Base-by-base conservation (phyloP, 352 stramenopile species). In the Lagenidium giganteum region DNA sequence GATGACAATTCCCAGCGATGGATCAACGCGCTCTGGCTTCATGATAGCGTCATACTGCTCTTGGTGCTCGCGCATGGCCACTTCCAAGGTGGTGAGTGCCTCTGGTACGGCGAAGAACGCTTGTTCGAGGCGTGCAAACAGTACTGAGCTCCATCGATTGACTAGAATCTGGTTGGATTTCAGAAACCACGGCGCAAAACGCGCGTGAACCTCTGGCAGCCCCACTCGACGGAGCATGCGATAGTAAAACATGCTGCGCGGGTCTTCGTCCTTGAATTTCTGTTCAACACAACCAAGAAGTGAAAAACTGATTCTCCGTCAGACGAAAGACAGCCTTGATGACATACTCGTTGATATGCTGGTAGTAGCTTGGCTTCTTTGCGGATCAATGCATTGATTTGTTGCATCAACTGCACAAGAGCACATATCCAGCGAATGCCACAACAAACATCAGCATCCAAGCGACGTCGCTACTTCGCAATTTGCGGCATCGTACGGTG, bases 131-230 rank as follows among this genome's bases (percentile, higher is more conserved):
- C 70, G 54, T 16, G 66, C 64, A 43, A 89, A 89, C 8, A 89
- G 61, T 51, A 81, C 56, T 20, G 73, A 55, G 41, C 73, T 86
- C 67, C 72, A 85, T 12, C 75, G 72, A 23, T 68, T 81, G n/a
- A 89, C 57, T 33, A 67, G 48, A 50, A 89, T 67, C 44, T 84
- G 67, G 30, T 84, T 65, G 9, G 76, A 83, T 56, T 89, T 87
- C 48, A 87, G 59, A 42, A 89, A 89, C 76, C 73, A 89, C 24
- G 76, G 76, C 22, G 73, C 76, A 33, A 83, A 89, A 14, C 70
- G 76, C 30, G 76, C 73, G 65, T 89, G 76, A 9, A 86, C 56
- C 45, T 85, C 70, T 3, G 73, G 76, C 5, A 89, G 56, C 3
- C 76, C 76, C 5, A 84, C 62, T 25, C 76, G 76, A 6, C 73